Evolutionary conservation across 768 basidiomycete genomes (phyloP).

Genomic region (Coprinellus micaceus): DNA sequence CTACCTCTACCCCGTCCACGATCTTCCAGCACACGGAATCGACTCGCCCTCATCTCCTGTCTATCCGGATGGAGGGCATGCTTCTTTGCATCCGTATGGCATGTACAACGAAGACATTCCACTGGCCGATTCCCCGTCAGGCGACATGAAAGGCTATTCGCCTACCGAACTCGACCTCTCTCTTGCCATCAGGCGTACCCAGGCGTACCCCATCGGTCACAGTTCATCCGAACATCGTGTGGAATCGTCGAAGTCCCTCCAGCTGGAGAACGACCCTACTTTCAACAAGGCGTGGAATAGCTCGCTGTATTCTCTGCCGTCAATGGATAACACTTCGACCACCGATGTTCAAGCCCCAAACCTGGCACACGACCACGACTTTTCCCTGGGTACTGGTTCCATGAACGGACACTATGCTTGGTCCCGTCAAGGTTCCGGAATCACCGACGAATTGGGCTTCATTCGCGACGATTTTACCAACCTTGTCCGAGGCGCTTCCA

Average conservation of each 20-base stretch:
- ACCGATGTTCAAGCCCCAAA: not conserved
- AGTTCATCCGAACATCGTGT: not conserved
- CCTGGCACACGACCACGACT: too few species aligned
- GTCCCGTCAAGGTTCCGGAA: not conserved
- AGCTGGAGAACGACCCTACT: constrained; percentile 46
- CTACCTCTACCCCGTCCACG: not conserved
- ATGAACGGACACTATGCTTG: not conserved
- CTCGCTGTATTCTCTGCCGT: constrained; percentile 14
- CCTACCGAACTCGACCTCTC: not conserved
- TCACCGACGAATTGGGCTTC: constrained; percentile 6
- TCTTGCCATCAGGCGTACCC: not conserved
- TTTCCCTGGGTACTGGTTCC: not conserved
- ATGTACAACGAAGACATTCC: not conserved
- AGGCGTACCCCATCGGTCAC: not conserved
- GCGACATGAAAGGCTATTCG: not conserved
- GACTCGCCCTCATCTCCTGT: not conserved
- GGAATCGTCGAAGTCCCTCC: constrained; percentile 22
- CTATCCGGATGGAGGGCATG: not conserved
- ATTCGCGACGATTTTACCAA: not conserved
- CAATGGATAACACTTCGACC: constrained; percentile 1
- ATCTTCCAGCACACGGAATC: not conserved
- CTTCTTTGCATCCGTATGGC: not conserved
- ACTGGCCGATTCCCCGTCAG: not conserved
- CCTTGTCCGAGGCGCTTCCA: not conserved
- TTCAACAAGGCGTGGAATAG: constrained; percentile 38